phyloP scores from a whole-genome alignment of 1,284 basidiomycete genomes.

The Ceratobasidium sp. region DNA sequence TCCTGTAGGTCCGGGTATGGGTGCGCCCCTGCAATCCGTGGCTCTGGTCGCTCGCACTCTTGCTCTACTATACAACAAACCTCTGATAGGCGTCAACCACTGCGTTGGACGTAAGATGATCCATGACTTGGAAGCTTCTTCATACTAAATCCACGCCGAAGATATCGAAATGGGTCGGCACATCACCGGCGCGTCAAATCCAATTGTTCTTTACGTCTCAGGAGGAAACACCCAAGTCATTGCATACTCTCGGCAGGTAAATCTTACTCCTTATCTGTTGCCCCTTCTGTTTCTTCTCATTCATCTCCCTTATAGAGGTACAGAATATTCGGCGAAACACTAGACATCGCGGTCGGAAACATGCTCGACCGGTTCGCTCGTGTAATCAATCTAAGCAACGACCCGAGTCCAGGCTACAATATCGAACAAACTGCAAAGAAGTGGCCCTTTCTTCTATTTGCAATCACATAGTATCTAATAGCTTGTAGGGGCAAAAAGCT shows the following conservation, averaged over 20 bases:
- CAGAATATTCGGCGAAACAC: slow-evolving; percentile 98
- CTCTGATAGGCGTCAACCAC: slow-evolving; percentile 97
- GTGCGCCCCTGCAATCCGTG: slow-evolving; percentile 94
- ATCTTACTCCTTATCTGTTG: background rate
- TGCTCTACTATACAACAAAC: slow-evolving; percentile 88
- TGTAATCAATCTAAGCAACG: slow-evolving; percentile 95
- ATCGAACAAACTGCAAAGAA: slow-evolving; percentile 96
- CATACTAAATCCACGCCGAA: slow-evolving; percentile 56
- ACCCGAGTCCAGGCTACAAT: slow-evolving; percentile 97
- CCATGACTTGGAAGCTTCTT: background rate
- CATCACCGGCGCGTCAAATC: slow-evolving; percentile 94
- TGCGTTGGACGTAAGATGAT: slow-evolving; percentile 90
- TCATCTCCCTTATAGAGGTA: slow-evolving; percentile 69
- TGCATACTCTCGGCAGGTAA: slow-evolving; percentile 89
- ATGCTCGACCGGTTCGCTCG: slow-evolving; percentile 97
- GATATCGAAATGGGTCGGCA: slow-evolving; percentile 99
- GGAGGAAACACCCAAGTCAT: slow-evolving; percentile 99
- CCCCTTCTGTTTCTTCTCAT: background rate
- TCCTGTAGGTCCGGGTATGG: slow-evolving; percentile 93
- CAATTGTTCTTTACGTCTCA: slow-evolving; percentile 97
- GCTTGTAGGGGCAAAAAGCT: slow-evolving; percentile 67
- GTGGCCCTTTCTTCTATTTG: slow-evolving; percentile 61
- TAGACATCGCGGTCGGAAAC: slow-evolving; percentile 99
- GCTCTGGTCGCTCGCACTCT: slow-evolving; percentile 95
- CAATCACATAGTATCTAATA: background rate